Evolutionary conservation across 164 flowering plant species (phyloP).

Genomic region (Nymphaea thermarum): DNA sequence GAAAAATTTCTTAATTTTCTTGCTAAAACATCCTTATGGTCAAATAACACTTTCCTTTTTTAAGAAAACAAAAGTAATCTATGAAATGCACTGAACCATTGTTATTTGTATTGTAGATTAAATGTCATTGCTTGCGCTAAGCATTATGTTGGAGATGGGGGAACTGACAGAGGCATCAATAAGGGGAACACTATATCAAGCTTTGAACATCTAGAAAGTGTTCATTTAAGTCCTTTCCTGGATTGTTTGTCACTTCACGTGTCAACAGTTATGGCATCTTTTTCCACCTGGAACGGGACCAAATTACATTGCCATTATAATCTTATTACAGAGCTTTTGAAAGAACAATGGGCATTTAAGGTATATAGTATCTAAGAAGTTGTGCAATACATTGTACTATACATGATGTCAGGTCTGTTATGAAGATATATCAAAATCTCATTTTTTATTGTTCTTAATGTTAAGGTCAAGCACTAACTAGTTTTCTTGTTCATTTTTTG

Average conservation of each 20-base stretch:
- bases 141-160: conserved; percentile 86
- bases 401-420: no score
- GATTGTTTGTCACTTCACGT: conserved; percentile 77
- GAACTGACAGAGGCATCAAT: conserved; percentile 61
- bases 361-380: conserved; percentile 12
- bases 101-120: conserved; percentile 20
- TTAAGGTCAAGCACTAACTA: no score
- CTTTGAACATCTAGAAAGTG: conserved; percentile 41
- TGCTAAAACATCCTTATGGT: no score
- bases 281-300: conserved; percentile 78
- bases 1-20: no score
- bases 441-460: no score
- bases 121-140: conserved; percentile 61
- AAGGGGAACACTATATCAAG: conserved; percentile 56
- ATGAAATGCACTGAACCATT: not conserved
- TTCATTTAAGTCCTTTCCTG: conserved; percentile 69
- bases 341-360: conserved; percentile 74
- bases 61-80: no score
- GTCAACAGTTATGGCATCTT: conserved; percentile 77
- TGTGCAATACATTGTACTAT: no score
- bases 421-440: no score
- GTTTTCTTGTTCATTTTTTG: no score
- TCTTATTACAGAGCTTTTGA: conserved; percentile 60
- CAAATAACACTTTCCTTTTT: no score
- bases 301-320: conserved; percentile 44